Base-by-base conservation (phyloP, 805 yeast species). In the Wickerhamiella hasegawae region DNA sequence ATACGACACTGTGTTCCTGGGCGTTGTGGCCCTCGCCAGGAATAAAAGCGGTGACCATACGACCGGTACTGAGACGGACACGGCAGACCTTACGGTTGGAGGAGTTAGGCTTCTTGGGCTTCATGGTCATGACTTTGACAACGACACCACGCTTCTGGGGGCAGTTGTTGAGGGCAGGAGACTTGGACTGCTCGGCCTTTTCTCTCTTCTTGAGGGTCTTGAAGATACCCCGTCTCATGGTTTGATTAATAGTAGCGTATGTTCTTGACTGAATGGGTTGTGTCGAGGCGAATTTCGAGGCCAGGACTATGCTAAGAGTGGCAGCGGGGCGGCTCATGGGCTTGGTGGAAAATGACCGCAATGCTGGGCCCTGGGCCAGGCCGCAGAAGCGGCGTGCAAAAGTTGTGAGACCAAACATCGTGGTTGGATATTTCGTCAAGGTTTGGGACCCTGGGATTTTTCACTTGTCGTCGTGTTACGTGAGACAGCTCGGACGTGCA, bases 21-120 rank as follows among this genome's bases (percentile, higher is more conserved):
- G 93, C 63, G 53, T 90, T 90, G 59, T 90, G 98, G 16, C 99
- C 98, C 54, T 90, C 96, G 37, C 99, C 99, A 12, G 96, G 95
- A 39, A 90, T 90, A 55, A 84, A 85, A 1, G 95, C 95, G 31
- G 87, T 76, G 14, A 90, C 71, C 33, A 81, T 75, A 45, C 76
- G 77, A 19, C 97, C 98, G 49, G 81, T 87, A 9, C 93, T 71
- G 41, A 90, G 66, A 59, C 94, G 71, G 17, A 90, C 97, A 64
- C 97, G 78, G 44, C 93, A 84, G 32, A 92, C 94, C 58, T 90
- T 90, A 62, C 99, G 72, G 61, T 85, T 87, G 15, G 99, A 96
- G 30, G 97, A 87, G 63, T 90, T 90, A 24, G 99, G 99, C 57
- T 90, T 90, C 65, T 90, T 90, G 31, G 99, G 99, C 58, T 90